Evolutionary conservation across 2,329 filamentous ascomycete genomes (phyloP).

Genomic region (Epichloe gansuensis): DNA sequence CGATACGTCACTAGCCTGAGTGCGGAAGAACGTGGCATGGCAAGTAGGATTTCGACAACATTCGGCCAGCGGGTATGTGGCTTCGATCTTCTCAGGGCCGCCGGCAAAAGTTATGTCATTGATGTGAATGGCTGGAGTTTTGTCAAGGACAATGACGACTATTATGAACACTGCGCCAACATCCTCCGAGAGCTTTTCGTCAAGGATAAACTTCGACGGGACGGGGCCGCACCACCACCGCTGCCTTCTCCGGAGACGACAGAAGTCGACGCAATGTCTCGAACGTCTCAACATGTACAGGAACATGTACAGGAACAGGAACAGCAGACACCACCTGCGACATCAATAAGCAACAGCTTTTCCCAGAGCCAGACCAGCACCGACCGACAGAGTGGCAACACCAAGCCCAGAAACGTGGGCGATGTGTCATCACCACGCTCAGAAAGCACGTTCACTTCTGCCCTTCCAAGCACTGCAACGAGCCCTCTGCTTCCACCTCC

Average conservation of each 20-base stretch:
- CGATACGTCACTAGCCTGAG: slow-evolving; percentile 83
- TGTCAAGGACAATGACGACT: slow-evolving; percentile 97
- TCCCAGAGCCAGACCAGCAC: slow-evolving; percentile 12
- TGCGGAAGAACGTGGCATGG: slow-evolving; percentile 71
- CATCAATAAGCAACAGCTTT: slow-evolving; percentile 15
- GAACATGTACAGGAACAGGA: slow-evolving; percentile 22
- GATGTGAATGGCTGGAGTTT: slow-evolving; percentile 99
- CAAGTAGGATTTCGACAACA: slow-evolving; percentile 75
- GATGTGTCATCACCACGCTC: slow-evolving; percentile 20
- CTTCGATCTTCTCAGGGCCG: slow-evolving; percentile 82
- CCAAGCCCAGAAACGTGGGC: slow-evolving; percentile 12
- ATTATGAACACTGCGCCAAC: slow-evolving; percentile 81
- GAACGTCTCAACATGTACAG: slow-evolving; percentile 20
- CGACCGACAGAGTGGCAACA: slow-evolving; percentile 11
- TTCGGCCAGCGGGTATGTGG: slow-evolving; percentile 95
- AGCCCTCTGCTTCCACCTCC: slow-evolving; percentile 23
- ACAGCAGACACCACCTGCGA: slow-evolving; percentile 10
- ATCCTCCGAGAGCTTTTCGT: slow-evolving; percentile 85
- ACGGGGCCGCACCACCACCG: slow-evolving; percentile 45
- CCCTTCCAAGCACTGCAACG: slow-evolving; percentile 22
- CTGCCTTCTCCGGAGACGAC: slow-evolving; percentile 34
- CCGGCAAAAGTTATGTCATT: slow-evolving; percentile 88
- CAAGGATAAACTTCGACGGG: slow-evolving; percentile 56
- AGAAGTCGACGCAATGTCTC: slow-evolving; percentile 29
- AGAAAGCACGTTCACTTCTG: slow-evolving; percentile 20